Conservation (phyloP, 164 flowering plant species). For the Annona squamosa region DNA sequence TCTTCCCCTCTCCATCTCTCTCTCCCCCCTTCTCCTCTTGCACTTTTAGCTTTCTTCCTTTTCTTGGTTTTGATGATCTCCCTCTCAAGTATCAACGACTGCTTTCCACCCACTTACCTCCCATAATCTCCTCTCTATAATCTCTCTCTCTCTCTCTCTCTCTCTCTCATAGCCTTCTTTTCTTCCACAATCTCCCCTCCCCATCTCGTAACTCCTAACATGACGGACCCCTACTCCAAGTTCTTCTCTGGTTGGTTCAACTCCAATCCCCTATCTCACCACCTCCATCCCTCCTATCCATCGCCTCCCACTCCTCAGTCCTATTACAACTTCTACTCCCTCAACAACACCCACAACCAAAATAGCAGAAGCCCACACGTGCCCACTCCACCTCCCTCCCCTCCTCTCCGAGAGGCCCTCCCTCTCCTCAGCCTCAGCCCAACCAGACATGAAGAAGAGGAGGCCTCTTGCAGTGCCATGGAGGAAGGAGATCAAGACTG, state of each 20-base stretch:
- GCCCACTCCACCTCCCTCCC: conserved; percentile 40
- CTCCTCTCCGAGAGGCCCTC: conserved; percentile 74
- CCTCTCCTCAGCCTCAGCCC: conserved; percentile 74
- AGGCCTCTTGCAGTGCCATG: conserved; percentile 32
- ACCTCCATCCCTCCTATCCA: conserved; percentile 22
- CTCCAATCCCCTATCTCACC: conserved; percentile 21
- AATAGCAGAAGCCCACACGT: not conserved
- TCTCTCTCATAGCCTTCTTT: conserved; percentile 7
- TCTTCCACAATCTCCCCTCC: not conserved
- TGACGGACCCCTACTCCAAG: conserved; percentile 60
- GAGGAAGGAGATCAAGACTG: conserved; percentile 38
- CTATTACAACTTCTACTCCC: conserved; percentile 17
- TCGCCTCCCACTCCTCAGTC: conserved; percentile 18
- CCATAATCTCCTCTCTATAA: conserved; percentile 8
- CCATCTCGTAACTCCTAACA: conserved; percentile 17
- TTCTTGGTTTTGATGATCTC: not conserved
- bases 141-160: conserved; percentile 16
- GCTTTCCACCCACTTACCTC: not conserved
- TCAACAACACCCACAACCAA: not conserved
- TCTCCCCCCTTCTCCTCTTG: not conserved
- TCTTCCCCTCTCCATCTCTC: not conserved
- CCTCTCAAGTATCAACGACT: not conserved
- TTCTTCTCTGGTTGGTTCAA: conserved; percentile 48
- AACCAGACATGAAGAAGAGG: conserved; percentile 27
- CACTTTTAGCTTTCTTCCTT: not conserved